Evolutionary conservation across 257 asterid species (phyloP).

Genomic region (Mentha longifolia): DNA sequence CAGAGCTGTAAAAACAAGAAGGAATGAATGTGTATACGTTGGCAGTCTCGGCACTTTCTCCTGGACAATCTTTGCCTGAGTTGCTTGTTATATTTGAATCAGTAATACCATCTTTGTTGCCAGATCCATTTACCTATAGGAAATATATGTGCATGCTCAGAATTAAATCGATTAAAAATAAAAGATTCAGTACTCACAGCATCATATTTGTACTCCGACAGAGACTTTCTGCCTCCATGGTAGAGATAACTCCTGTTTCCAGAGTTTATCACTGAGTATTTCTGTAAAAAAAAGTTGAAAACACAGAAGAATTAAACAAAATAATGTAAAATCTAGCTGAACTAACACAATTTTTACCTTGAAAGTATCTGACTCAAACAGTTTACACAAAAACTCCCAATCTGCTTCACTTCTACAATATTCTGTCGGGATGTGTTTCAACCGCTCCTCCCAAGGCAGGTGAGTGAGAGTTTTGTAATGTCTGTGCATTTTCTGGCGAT

Average conservation of each 20-base stretch:
- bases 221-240: neutral
- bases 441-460: conserved; percentile 24
- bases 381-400: conserved; percentile 18
- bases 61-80: neutral
- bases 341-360: conserved; percentile 3
- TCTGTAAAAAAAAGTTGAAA: too few species aligned
- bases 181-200: conserved; percentile 3
- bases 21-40: neutral
- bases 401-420: conserved; percentile 1
- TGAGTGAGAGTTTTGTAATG: conserved; percentile 5
- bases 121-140: neutral
- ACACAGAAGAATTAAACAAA: neutral
- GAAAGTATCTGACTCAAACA: conserved; percentile 15
- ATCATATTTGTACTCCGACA: neutral
- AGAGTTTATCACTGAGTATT: neutral
- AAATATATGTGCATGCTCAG: neutral
- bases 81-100: neutral
- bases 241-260: neutral
- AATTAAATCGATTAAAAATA: neutral
- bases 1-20: neutral
- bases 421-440: neutral
- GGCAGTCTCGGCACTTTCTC: conserved; percentile 5
- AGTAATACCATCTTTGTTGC: neutral
- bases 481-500: conserved; percentile 16
- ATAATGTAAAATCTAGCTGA: neutral